Base-by-base conservation (phyloP, 1,139 yeast species). In the Eremothecium sinecaudum region DNA sequence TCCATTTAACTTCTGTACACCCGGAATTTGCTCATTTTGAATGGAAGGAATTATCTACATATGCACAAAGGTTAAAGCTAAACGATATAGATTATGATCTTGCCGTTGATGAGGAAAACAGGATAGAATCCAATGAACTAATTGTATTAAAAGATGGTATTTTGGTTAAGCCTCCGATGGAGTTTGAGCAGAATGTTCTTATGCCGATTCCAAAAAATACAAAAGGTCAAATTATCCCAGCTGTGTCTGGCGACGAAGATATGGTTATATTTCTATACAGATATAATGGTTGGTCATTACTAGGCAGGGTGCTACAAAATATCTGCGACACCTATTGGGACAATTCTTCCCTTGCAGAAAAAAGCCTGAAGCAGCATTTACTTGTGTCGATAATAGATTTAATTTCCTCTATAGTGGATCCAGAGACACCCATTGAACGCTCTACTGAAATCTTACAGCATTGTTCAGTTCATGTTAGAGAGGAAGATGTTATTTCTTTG, bases 261-360 rank as follows among this genome's bases (percentile, higher is more conserved):
- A 66, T 82, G 26, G 79, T 80, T 1, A 69, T 84, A 19, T 86
- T 90, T 62, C 62, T 79, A 28, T 73, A 79, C 53, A 67, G 70
- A 4, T 84, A 77, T 51, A 81, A 77, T 51, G 97, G 96, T 1
- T 84, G 96, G 94, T 72, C 92, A 0, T 63, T 81, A 27, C 48
- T 87, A 22, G 96, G 96, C 1, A 69, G 94, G 45, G 62, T 82
- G 0, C 56, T 87, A 19, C 87, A 80, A 45, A 79, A 78, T 44
- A 54, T 78, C 6, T 63, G 76, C 21, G 62, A 61, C 32, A 50
- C 58, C 5, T 64, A 62, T 42, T 59, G 67, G 34, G 40, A 51
- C 26, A 47, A 49, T 8, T 19, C 40, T 1, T 36, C 38, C 6
- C 64, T 66, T 24, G 42, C 45, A 0, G 64, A 61, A 19, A 65